Base-by-base conservation (phyloP, 2,329 filamentous ascomycete genomes). In the Botrytis tulipae region DNA sequence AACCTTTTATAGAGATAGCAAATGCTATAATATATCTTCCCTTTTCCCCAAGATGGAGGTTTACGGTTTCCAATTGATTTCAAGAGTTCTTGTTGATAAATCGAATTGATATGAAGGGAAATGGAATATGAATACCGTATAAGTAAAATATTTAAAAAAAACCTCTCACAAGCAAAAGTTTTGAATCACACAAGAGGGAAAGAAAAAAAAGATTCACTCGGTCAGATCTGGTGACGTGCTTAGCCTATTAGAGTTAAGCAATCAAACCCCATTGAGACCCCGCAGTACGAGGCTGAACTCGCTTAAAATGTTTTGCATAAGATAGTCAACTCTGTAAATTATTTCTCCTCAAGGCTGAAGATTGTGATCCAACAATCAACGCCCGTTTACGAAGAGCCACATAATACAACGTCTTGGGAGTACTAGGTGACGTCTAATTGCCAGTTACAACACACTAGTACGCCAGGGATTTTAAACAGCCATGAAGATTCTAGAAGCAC, bases 401-500 rank as follows among this genome's bases (percentile, higher is more conserved):
- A 65, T 5, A 67, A 37, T 35, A 66, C 62, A 54, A 68, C 65
- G 46, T 68, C 65, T 54, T 68, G 46, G 65, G 12, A 51, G 48
- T 16, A n/a, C 25, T 54, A 68, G 37, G 46, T 54, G 54, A 54
- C 25, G 2, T 20, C 25, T 29, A 48, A 16, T 5, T 48, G 35
- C 54, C 37, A 20, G 57, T 18, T 44, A 32, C 48, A 32, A 48
- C 22, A 35, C 68, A n/a, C n/a, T 22, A 57, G 32, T 42, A 54
- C 44, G n/a, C 32, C 20, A 25, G 20, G 16, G 29, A 66, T 9
- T 35, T 32, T 6, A 51, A 51, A 46, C 35, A 18, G 32, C 32
- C 40, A 80, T 91, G 89, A 91, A 93, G 87, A 88, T 94, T 79
- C 83, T 93, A 78, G 91, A 92, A 79, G 85, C 91, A 4, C 91